These are phyloP conservation scores for Macrophomina phaseolina DNA, from an alignment of 2,329 filamentous ascomycete species.

Conservation along the genomic window DNA sequence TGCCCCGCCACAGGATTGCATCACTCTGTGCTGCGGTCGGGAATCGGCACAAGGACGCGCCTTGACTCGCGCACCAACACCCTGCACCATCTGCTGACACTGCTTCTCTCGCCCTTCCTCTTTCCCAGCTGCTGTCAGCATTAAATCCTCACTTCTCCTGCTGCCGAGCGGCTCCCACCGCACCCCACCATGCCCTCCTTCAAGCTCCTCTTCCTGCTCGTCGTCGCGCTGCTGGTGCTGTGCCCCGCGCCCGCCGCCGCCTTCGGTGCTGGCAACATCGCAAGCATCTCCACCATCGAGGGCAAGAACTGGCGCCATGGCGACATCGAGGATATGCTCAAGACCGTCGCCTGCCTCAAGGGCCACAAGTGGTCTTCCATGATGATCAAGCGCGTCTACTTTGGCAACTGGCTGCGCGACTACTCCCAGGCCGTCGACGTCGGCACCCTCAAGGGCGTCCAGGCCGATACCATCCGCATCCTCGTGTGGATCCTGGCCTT, in stretches of 20 bases:
- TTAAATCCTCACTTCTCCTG: slow-evolving; percentile 1
- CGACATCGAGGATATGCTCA: slow-evolving; percentile 59
- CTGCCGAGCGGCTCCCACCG: neutral
- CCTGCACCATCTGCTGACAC: slow-evolving; percentile 16
- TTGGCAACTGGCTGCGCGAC: slow-evolving; percentile 56
- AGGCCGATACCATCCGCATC: slow-evolving; percentile 59
- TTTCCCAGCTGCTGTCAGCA: slow-evolving; percentile 9
- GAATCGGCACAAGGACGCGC: neutral
- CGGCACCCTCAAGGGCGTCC: slow-evolving; percentile 59
- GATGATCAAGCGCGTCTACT: slow-evolving; percentile 55
- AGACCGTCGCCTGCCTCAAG: slow-evolving; percentile 53
- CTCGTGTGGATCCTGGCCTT: slow-evolving; percentile 62
- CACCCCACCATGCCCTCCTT: slow-evolving; percentile 40
- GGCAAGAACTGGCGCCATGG: slow-evolving; percentile 60
- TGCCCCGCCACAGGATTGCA: slow-evolving; percentile 8
- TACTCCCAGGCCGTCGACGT: slow-evolving; percentile 63
- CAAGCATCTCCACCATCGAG: slow-evolving; percentile 49
- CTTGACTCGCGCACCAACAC: slow-evolving; percentile 10
- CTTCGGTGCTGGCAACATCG: slow-evolving; percentile 58
- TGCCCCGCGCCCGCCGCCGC: slow-evolving; percentile 44
- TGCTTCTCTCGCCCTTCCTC: neutral
- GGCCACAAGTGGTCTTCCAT: slow-evolving; percentile 51
- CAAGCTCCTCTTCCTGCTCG: slow-evolving; percentile 44
- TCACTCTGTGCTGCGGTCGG: neutral
- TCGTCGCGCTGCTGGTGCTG: slow-evolving; percentile 44